These are phyloP conservation scores for Leishmania major DNA, from an alignment of 208 protist species.

Conservation along the genomic window DNA sequence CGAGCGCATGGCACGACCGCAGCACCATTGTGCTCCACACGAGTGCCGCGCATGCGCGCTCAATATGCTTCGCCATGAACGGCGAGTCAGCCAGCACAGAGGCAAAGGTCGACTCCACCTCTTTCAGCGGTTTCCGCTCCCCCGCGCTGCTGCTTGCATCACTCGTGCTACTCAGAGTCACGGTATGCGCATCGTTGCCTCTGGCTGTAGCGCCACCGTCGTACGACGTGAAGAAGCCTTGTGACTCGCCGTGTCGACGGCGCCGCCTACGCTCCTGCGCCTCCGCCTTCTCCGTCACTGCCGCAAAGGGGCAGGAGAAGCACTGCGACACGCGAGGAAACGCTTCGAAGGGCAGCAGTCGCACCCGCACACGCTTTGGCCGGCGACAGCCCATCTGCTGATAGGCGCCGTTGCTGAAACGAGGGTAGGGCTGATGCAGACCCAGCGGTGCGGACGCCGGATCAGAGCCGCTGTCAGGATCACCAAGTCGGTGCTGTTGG, in stretches of 20 bases:
- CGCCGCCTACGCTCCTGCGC: conserved; percentile 33
- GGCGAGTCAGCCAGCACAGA: conserved; percentile 49
- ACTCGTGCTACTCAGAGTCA: neutral
- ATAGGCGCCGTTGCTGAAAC: conserved; percentile 44
- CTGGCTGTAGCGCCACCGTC: neutral
- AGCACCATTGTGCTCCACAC: conserved; percentile 64
- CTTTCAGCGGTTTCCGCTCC: neutral
- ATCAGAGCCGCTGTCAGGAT: neutral
- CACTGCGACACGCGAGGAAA: conserved; percentile 68
- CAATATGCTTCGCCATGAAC: conserved; percentile 49
- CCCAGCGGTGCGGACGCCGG: neutral
- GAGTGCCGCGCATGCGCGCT: conserved; percentile 58
- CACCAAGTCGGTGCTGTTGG: neutral
- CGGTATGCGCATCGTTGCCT: neutral
- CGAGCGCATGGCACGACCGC: conserved; percentile 37
- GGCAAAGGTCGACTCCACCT: conserved; percentile 51
- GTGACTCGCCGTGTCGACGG: neutral
- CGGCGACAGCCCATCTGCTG: conserved; percentile 52
- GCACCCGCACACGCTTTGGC: conserved; percentile 60
- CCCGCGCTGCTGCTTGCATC: neutral
- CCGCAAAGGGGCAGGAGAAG: conserved; percentile 52
- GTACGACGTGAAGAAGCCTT: neutral
- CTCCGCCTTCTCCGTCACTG: conserved; percentile 46
- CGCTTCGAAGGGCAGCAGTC: conserved; percentile 78
- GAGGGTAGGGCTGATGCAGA: conserved; percentile 24